Percentiles rank a stretch among this genome's conserved stretches.
phyloP scores from a whole-genome alignment of 2,329 filamentous ascomycete species.

The Paracamarosporium sp. region DNA sequence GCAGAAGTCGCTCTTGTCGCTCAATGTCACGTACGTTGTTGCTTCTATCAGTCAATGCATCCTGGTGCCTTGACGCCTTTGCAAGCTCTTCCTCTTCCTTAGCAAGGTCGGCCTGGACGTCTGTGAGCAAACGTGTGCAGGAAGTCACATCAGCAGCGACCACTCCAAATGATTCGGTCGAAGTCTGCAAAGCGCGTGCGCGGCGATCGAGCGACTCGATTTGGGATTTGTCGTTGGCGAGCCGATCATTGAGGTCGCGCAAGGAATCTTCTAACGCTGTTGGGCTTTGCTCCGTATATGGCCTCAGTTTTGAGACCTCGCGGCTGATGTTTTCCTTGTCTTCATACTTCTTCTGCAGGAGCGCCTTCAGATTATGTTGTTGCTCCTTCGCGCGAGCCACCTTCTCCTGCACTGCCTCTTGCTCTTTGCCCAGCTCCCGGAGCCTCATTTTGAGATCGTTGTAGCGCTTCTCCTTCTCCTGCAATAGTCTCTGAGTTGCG shows the following conservation, averaged over 20 bases:
- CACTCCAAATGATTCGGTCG: conserved; percentile 84
- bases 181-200: conserved; percentile 89
- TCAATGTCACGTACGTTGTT: conserved; percentile 94
- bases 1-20: conserved; percentile 80
- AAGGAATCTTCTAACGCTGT: conserved; percentile 81
- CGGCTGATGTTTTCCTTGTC: conserved; percentile 75
- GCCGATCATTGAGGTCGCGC: conserved; percentile 78
- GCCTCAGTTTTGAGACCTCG: conserved; percentile 86
- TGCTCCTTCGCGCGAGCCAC: conserved; percentile 83
- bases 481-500: conserved; percentile 80
- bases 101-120: conserved; percentile 80
- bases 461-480: conserved; percentile 84
- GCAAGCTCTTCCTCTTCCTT: conserved; percentile 92
- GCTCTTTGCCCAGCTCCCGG: conserved; percentile 79
- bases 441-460: conserved; percentile 85
- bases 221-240: conserved; percentile 79
- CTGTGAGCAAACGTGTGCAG: conserved; percentile 87
- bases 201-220: conserved; percentile 89
- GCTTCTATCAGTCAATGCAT: conserved; percentile 84
- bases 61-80: conserved; percentile 79
- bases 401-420: conserved; percentile 82
- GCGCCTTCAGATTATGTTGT: conserved; percentile 75
- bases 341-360: conserved; percentile 75
- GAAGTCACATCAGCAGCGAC: conserved; percentile 85
- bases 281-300: conserved; percentile 90